Percentiles rank a stretch among this genome's conserved stretches.
Evolutionary conservation across 2,329 filamentous ascomycete genomes (phyloP).

Genomic region (Lasiodiplodia sp.): DNA sequence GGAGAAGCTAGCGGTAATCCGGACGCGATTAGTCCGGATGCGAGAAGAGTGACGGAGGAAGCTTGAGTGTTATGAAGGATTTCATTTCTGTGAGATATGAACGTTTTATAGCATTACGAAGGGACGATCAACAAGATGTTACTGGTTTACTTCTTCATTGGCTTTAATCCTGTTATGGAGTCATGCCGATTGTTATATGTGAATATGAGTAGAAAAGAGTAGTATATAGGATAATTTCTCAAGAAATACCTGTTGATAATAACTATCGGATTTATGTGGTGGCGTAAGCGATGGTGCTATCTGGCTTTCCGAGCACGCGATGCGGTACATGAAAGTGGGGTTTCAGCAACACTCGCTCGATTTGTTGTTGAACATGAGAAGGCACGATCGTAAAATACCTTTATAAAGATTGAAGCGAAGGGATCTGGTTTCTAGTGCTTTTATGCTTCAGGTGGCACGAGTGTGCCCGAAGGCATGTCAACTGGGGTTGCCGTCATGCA

Average conservation of each 20-base stretch:
- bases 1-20: too few species aligned
- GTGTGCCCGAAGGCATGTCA: neutral
- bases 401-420: fast-evolving
- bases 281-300: neutral
- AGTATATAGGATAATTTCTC: neutral
- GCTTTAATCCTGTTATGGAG: too few species aligned
- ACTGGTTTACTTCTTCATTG: too few species aligned
- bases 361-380: neutral
- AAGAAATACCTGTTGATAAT: neutral
- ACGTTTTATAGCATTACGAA: too few species aligned
- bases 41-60: too few species aligned
- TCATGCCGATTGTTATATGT: too few species aligned
- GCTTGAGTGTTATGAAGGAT: too few species aligned
- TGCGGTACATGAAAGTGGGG: neutral
- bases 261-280: neutral
- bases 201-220: too few species aligned
- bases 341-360: neutral
- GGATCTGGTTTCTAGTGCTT: neutral
- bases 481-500: neutral
- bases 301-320: neutral
- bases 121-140: too few species aligned
- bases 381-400: fast-evolving
- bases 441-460: neutral
- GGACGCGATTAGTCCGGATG: too few species aligned
- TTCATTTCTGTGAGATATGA: too few species aligned